Evolutionary conservation across 257 asterid species (phyloP).

Genomic region (Nicotiana sylvestris): DNA sequence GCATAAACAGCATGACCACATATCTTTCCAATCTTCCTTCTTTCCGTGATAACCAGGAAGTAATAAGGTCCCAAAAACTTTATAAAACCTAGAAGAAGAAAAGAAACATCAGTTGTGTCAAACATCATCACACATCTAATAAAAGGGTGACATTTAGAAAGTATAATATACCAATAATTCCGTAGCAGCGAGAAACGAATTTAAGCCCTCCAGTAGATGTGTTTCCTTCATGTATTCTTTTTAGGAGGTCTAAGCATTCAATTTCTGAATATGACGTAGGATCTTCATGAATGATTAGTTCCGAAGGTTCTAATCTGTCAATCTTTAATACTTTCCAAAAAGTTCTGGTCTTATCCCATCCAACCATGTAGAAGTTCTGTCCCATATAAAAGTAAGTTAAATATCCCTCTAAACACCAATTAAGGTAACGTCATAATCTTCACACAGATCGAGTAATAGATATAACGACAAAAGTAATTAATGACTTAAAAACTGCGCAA

Average conservation of each 20-base stretch:
- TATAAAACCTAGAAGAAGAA: conserved; percentile 54
- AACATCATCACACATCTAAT: neutral
- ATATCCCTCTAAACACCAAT: neutral
- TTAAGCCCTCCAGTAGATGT: conserved; percentile 78
- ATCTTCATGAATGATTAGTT: conserved; percentile 69
- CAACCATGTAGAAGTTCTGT: conserved; percentile 83
- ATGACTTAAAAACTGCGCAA: neutral
- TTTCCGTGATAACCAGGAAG: conserved; percentile 76
- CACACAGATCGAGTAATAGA: neutral
- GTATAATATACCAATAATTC: conserved; percentile 69
- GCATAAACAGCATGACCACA: conserved; percentile 87
- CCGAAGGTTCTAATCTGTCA: conserved; percentile 61
- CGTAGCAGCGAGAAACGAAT: conserved; percentile 74
- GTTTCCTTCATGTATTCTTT: conserved; percentile 79
- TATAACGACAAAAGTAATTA: neutral
- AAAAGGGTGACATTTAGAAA: neutral
- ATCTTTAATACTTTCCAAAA: conserved; percentile 83
- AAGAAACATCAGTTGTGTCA: conserved; percentile 15
- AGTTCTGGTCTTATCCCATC: conserved; percentile 66
- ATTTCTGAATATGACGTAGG: conserved; percentile 55
- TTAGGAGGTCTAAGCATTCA: conserved; percentile 66
- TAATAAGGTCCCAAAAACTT: conserved; percentile 92
- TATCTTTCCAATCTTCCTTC: conserved; percentile 77
- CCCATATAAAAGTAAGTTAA: neutral
- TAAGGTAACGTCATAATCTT: too few relatives aligned